Percentiles rank a stretch among this genome's conserved stretches.
phyloP scores from a whole-genome alignment of 1,284 basidiomycete genomes.

The Cystobasidium sp. region DNA sequence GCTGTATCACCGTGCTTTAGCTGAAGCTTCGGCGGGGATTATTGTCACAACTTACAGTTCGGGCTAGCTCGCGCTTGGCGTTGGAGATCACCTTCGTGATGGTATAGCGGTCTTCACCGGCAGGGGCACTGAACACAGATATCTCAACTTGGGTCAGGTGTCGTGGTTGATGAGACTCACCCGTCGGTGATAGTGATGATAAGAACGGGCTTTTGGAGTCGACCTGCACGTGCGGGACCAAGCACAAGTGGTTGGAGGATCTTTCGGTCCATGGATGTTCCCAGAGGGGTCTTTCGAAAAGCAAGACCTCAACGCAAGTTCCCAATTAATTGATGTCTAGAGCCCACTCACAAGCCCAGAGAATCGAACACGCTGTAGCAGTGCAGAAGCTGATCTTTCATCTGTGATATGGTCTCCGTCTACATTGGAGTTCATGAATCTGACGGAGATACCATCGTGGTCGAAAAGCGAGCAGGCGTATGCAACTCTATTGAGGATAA shows the following conservation, averaged over 20 bases:
- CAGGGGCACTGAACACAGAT: slow-evolving; percentile 42
- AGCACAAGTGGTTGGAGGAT: slow-evolving; percentile 60
- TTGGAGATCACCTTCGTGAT: slow-evolving; percentile 58
- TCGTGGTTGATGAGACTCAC: slow-evolving; percentile 21
- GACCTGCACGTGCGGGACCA: slow-evolving; percentile 56
- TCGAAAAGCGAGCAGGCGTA: slow-evolving; percentile 60
- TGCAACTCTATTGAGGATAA: slow-evolving; percentile 57
- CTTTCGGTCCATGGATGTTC: slow-evolving; percentile 59
- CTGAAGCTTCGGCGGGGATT: too few species aligned
- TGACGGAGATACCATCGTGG: slow-evolving; percentile 58
- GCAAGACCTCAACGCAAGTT: background rate
- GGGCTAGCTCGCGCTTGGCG: slow-evolving; percentile 56
- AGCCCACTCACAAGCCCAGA: slow-evolving; percentile 27
- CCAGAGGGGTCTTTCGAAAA: slow-evolving; percentile 48
- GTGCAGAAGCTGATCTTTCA: slow-evolving; percentile 56
- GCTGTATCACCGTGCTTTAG: background rate
- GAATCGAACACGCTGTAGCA: slow-evolving; percentile 56
- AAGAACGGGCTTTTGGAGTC: slow-evolving; percentile 60
- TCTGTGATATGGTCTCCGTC: slow-evolving; percentile 59
- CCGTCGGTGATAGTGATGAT: slow-evolving; percentile 55
- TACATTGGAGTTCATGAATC: slow-evolving; percentile 59
- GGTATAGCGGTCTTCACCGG: slow-evolving; percentile 58
- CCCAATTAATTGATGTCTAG: background rate
- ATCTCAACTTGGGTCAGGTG: slow-evolving; percentile 17
- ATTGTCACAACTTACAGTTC: slow-evolving; percentile 46